These are phyloP conservation scores for Tetrastigma voinierianum DNA, from an alignment of 164 flowering plant species.

Conservation along the genomic window DNA sequence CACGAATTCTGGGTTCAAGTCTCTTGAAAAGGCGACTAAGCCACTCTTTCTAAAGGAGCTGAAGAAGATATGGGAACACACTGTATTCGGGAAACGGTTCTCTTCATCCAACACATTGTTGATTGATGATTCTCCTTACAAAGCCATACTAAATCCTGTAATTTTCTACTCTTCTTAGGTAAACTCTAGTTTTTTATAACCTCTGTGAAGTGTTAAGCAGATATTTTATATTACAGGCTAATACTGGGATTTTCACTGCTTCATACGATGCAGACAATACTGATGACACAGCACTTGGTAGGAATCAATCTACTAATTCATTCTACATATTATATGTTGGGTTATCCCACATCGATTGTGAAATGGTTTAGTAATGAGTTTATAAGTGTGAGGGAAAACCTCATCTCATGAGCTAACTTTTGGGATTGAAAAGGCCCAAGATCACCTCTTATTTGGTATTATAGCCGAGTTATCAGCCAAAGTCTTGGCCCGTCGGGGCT, in stretches of 20 bases:
- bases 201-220: not conserved
- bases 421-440: no score
- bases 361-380: no score
- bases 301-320: not conserved
- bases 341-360: no score
- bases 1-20: no score
- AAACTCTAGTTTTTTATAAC: not conserved
- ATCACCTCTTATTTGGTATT: no score
- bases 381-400: no score
- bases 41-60: constrained; percentile 43
- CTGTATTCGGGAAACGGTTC: constrained; percentile 1
- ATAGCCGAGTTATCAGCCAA: no score
- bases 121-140: constrained; percentile 41
- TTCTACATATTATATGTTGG: no score
- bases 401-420: no score
- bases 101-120: constrained; percentile 39
- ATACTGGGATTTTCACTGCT: constrained; percentile 34
- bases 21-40: constrained; percentile 27
- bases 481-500: no score
- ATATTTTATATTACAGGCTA: constrained; percentile 24
- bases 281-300: constrained; percentile 29
- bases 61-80: constrained; percentile 25
- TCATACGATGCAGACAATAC: constrained; percentile 19
- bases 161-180: not conserved
- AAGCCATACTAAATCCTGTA: constrained; percentile 52